These are phyloP conservation scores for Penicillium pancosmium DNA, from an alignment of 495 filamentous ascomycete species.

Conservation along the genomic window DNA sequence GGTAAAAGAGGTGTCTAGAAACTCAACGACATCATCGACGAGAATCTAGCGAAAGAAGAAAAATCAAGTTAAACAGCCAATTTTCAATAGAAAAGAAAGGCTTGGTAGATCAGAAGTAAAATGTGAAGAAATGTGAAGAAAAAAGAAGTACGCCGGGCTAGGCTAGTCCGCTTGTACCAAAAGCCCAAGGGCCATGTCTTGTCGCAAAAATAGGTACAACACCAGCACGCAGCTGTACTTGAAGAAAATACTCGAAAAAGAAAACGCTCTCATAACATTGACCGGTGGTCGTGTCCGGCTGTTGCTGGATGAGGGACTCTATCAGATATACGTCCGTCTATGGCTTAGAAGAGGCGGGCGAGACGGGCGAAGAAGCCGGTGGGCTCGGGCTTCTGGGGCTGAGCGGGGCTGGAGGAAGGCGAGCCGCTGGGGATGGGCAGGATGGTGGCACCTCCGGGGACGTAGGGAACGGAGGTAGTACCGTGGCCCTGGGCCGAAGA, in stretches of 20 bases:
- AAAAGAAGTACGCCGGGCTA: too few species aligned
- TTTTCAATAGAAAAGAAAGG: conserved; percentile 6
- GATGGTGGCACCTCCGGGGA: conserved; percentile 18
- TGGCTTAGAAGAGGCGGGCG: conserved; percentile 23
- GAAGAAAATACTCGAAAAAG: conserved; percentile 21
- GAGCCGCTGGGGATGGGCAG: conserved; percentile 24
- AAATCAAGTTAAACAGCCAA: conserved; percentile 4
- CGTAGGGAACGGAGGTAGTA: conserved; percentile 8
- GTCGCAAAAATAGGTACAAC: conserved; percentile 29
- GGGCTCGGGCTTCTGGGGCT: conserved; percentile 23
- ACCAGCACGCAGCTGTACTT: conserved; percentile 30
- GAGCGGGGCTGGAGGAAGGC: conserved; percentile 18
- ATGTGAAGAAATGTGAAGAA: conserved; percentile 29
- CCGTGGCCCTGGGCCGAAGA: conserved; percentile 7
- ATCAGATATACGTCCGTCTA: conserved; percentile 8
- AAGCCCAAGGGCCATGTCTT: background rate
- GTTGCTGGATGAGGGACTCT: conserved; percentile 9
- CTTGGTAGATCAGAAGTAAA: conserved; percentile 19
- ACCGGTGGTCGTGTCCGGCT: conserved; percentile 14
- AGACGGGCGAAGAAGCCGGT: conserved; percentile 34
- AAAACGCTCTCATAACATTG: conserved; percentile 22
- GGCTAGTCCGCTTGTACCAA: conserved; percentile 19
- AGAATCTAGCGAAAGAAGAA: conserved; percentile 11
- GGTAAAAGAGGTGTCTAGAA: conserved; percentile 9
- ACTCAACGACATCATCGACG: background rate